These are phyloP conservation scores for Cladosporium velox DNA, from an alignment of 2,329 filamentous ascomycete species.

Conservation along the genomic window DNA sequence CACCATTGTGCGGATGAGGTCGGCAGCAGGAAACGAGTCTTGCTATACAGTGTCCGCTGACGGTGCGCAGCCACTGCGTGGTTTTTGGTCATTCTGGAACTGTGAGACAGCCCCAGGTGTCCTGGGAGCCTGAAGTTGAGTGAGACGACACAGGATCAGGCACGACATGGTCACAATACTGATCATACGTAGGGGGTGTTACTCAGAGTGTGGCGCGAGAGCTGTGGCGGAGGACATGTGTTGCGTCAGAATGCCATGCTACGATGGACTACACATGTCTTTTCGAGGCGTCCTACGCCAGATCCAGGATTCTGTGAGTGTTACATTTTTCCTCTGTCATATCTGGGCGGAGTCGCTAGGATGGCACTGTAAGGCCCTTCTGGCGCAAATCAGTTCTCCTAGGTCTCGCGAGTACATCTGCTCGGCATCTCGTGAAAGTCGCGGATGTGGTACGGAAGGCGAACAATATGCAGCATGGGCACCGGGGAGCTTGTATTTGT, in stretches of 20 bases:
- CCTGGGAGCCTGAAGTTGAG: not conserved
- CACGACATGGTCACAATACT: not conserved
- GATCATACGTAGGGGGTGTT: not conserved
- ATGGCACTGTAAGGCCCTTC: not conserved
- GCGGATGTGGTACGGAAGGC: not conserved
- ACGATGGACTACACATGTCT: not conserved
- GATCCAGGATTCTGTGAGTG: not conserved
- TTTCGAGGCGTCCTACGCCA: not conserved
- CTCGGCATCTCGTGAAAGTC: not conserved
- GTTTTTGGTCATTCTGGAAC: not conserved
- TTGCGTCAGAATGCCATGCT: not conserved
- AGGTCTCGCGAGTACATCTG: not conserved
- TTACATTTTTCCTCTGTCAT: not conserved
- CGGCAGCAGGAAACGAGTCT: constrained; percentile 8
- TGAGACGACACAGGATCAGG: constrained; percentile 1
- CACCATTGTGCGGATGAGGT: not conserved
- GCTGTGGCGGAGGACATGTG: not conserved
- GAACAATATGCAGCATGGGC: not conserved
- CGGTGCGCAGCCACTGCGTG: not conserved
- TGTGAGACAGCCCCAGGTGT: not conserved
- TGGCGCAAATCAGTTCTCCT: not conserved
- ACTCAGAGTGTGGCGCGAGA: not conserved
- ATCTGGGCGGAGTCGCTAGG: not conserved
- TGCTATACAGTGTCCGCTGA: constrained; percentile 8
- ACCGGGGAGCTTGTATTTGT: not conserved